Evolutionary conservation across 495 filamentous ascomycete species (phyloP).

Genomic region (Aspergillus ellipticus): DNA sequence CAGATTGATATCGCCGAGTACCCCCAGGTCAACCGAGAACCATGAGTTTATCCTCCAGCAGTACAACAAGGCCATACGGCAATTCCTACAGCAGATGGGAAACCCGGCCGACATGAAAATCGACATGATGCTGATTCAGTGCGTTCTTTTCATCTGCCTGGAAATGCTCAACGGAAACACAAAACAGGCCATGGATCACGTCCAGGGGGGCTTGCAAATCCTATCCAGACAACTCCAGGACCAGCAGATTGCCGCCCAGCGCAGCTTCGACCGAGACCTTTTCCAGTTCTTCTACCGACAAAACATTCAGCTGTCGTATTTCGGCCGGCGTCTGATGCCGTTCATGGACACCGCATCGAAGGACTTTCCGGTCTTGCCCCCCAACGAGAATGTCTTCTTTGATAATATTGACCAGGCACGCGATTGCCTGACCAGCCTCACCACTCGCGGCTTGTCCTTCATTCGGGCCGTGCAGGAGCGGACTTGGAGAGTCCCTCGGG

Average conservation of each 20-base stretch:
- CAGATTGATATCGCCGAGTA: background rate
- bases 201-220: slow-evolving; percentile 17
- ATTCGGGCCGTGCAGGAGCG: slow-evolving; percentile 4
- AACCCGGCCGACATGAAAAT: background rate
- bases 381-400: background rate
- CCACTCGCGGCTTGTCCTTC: slow-evolving; percentile 2
- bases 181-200: background rate
- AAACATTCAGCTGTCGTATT: slow-evolving; percentile 18
- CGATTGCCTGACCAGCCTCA: slow-evolving; percentile 10
- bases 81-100: background rate
- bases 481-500: background rate
- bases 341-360: background rate
- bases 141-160: background rate
- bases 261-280: slow-evolving; percentile 11
- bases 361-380: background rate
- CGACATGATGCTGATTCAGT: background rate
- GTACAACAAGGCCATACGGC: slow-evolving; percentile 51
- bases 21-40: background rate
- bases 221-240: background rate
- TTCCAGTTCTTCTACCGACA: slow-evolving; percentile 16
- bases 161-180: background rate
- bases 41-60: slow-evolving; percentile 44
- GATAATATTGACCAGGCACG: slow-evolving; percentile 11
- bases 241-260: background rate
- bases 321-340: slow-evolving; percentile 9